Evolutionary conservation across 2,329 filamentous ascomycete species (phyloP), one percentile per base, ranked within the genome.

Genomic region (Trichoderma afroharzianum): DNA sequence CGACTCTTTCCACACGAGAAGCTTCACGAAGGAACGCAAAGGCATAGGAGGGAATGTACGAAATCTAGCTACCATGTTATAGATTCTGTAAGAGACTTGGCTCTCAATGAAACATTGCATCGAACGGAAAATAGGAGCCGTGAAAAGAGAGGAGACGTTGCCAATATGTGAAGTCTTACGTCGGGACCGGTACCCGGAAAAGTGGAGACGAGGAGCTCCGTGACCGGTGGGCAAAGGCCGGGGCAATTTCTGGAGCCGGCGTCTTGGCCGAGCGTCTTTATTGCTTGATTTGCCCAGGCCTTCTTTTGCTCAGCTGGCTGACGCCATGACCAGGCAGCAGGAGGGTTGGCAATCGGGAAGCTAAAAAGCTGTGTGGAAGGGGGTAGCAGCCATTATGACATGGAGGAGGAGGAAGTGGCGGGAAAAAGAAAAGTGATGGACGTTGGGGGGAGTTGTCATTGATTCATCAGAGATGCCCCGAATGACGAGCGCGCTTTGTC

Each of bases 141-240:
- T 21, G 26, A 68, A 3, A 11, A 14, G 14, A n/a, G 18, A 50
- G 9, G 11, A 6, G 28, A 3, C 1, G 57, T 18, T 36, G 66
- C 21, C 30, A 28, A 36, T 62, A 50, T 69, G 28, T 47, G 36
- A 18, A 28, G 57, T 62, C 30, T 21, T 26, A 18, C 21, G 28
- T 63, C 68, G 68, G 68, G 68, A 18, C 43, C 59, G 68, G 68
- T 63, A 70, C 68, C 68, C 68, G 59, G 68, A 69, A 53, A 69
- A 70, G 68, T 70, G 68, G 68, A 63, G 59, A 70, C 3, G 9
- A 14, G 4, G 39, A 47, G 47, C 59, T 69, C 66, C 66, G 66
- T 69, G 66, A 62, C 66, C 66, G 66, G 66, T 62, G 39, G 55
- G 57, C 57, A 61, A 53, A 43, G 57, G 36, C 57, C 55, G 57